These are phyloP conservation scores for Ceratonia siliqua DNA, from an alignment of 306 rosid genomes.

Conservation along the genomic window DNA sequence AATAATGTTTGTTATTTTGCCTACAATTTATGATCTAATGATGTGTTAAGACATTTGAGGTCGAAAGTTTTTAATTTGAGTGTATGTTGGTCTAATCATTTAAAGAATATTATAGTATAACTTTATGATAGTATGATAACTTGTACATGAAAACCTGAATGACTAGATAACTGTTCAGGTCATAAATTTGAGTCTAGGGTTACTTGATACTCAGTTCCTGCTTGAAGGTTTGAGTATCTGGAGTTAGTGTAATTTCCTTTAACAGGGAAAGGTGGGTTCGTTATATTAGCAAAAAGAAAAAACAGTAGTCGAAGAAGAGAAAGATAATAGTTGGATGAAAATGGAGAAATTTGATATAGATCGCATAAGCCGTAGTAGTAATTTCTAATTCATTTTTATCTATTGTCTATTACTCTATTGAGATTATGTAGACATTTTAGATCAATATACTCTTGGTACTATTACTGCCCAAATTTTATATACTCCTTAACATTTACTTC, in stretches of 20 bases:
- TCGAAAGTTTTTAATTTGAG: not conserved
- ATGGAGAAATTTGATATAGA: conserved; percentile 9
- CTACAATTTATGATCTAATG: conserved; percentile 7
- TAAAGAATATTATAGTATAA: conserved; percentile 6
- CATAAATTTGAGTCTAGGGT: conserved; percentile 20
- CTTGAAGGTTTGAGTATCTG: conserved; percentile 11
- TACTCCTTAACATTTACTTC: not conserved
- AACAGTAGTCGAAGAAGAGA: not conserved
- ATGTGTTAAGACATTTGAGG: not conserved
- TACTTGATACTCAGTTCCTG: not conserved
- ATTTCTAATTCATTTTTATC: conserved; percentile 9
- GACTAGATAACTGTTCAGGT: conserved; percentile 22
- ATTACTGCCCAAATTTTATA: conserved; percentile 16
- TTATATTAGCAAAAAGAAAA: not conserved
- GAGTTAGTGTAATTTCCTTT: conserved; percentile 19
- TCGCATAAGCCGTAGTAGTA: conserved; percentile 6
- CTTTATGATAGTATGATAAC: conserved; percentile 22
- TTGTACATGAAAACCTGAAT: conserved; percentile 12
- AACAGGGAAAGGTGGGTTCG: not conserved
- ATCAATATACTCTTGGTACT: not conserved
- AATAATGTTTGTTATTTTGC: not conserved
- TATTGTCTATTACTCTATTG: not conserved
- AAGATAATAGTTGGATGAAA: not conserved
- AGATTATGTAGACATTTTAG: not conserved
- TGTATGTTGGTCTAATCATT: conserved; percentile 7